Evolutionary conservation across 2,329 filamentous ascomycete genomes (phyloP).

Genomic region (Xylariales sp.): DNA sequence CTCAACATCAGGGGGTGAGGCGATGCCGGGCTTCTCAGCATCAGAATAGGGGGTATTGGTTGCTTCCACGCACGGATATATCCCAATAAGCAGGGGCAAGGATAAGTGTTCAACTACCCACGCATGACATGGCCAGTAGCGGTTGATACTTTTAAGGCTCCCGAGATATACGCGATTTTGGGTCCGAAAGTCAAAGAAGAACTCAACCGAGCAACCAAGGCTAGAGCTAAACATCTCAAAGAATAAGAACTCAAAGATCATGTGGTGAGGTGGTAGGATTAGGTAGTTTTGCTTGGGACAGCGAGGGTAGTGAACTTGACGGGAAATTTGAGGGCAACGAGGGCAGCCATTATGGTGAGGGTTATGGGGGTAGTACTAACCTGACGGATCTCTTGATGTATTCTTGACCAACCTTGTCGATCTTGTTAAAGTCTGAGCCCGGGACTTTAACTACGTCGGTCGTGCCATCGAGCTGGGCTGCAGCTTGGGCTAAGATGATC

Average conservation of each 20-base stretch:
- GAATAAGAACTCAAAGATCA: background rate
- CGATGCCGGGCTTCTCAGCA: too few relatives aligned
- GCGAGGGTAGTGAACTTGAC: background rate
- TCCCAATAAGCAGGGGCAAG: background rate
- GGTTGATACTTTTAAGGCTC: background rate
- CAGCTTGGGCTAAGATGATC: background rate
- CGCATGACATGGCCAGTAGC: background rate
- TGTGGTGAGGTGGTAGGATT: background rate
- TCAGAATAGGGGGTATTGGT: too few relatives aligned
- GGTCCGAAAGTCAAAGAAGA: background rate
- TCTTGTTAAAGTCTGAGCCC: background rate
- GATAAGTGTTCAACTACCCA: background rate
- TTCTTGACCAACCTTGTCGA: background rate
- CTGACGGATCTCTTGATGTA: background rate
- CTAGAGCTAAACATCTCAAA: background rate
- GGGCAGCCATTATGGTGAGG: background rate
- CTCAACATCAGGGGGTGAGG: too few relatives aligned
- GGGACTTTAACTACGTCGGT: conserved; percentile 11
- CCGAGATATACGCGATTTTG: background rate
- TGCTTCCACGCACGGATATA: too few relatives aligned
- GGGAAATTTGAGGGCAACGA: background rate
- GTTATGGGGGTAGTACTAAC: background rate
- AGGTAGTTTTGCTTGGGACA: background rate
- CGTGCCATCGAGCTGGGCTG: conserved; percentile 18
- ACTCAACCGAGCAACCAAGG: background rate